Conservation (phyloP, 208 protist genomes). For the Perkinsela sp. region DNA sequence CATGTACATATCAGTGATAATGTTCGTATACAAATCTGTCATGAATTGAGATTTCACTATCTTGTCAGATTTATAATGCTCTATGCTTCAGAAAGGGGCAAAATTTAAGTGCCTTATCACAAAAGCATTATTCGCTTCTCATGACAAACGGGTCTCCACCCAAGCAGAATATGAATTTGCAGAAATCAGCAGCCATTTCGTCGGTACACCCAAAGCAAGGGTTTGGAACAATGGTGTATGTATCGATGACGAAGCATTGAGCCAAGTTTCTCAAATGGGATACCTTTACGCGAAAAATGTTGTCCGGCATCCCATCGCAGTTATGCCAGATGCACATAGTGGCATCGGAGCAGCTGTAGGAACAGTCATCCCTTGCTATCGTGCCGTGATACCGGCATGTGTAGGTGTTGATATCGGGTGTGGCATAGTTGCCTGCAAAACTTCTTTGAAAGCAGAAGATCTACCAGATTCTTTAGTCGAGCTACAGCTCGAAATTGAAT, state of each 20-base stretch:
- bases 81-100: too few relatives aligned
- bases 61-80: too few relatives aligned
- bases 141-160: too few relatives aligned
- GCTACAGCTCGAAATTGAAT: slow-evolving; percentile 35
- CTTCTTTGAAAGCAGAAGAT: slow-evolving; percentile 22
- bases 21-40: too few relatives aligned
- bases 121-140: too few relatives aligned
- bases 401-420: slow-evolving; percentile 67
- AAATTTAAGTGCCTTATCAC: too few relatives aligned
- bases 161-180: too few relatives aligned
- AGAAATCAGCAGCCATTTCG: too few relatives aligned
- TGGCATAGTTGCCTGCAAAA: slow-evolving; percentile 49
- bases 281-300: slow-evolving; percentile 11
- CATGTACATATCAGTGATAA: too few relatives aligned
- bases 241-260: slow-evolving; percentile 16
- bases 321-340: slow-evolving; percentile 60
- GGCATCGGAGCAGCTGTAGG: slow-evolving; percentile 47
- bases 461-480: slow-evolving; percentile 19
- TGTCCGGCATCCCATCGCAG: slow-evolving; percentile 27
- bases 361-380: slow-evolving; percentile 40
- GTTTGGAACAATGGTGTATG: slow-evolving; percentile 26
- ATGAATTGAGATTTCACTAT: too few relatives aligned
- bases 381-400: slow-evolving; percentile 39
- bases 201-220: slow-evolving; percentile 2
- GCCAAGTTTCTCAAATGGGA: slow-evolving; percentile 20